Conservation (phyloP, 2,329 filamentous ascomycete genomes). For the Rutstroemia sp. region DNA sequence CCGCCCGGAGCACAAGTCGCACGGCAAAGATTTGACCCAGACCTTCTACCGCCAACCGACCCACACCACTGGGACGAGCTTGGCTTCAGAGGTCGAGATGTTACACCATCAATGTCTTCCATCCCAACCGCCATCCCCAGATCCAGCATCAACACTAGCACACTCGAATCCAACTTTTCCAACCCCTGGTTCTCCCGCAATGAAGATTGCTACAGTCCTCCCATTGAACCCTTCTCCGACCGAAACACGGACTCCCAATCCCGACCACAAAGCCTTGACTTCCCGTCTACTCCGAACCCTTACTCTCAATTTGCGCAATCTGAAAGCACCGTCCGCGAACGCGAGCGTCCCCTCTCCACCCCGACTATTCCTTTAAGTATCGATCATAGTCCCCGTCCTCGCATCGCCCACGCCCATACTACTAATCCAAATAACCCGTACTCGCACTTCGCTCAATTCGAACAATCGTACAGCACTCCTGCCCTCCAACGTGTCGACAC, state of each 20-base stretch:
- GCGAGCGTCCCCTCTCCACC: conserved; percentile 5
- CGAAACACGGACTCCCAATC: not conserved
- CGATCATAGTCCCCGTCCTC: not conserved
- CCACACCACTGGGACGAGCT: not conserved
- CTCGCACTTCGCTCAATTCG: conserved; percentile 8
- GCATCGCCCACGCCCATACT: not conserved
- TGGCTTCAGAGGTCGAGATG: not conserved
- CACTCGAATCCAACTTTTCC: not conserved
- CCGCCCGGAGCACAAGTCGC: not conserved
- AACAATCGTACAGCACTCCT: conserved; percentile 5
- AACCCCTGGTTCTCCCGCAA: conserved; percentile 1
- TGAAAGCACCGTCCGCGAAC: not conserved
- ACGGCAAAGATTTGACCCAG: not conserved
- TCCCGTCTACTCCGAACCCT: not conserved
- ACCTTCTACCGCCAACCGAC: not conserved
- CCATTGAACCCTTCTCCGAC: not conserved
- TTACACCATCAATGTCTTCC: conserved; percentile 7
- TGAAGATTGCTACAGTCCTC: conserved; percentile 1
- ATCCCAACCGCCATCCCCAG: conserved; percentile 6
- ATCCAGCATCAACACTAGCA: conserved; percentile 7
- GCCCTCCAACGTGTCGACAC: conserved; percentile 3
- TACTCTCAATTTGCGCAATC: conserved; percentile 1
- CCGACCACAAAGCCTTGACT: not conserved
- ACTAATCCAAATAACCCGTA: conserved; percentile 3
- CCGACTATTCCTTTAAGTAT: not conserved